phyloP scores from a whole-genome alignment of 2,329 filamentous ascomycete genomes.

The Mariannaea elegans region DNA sequence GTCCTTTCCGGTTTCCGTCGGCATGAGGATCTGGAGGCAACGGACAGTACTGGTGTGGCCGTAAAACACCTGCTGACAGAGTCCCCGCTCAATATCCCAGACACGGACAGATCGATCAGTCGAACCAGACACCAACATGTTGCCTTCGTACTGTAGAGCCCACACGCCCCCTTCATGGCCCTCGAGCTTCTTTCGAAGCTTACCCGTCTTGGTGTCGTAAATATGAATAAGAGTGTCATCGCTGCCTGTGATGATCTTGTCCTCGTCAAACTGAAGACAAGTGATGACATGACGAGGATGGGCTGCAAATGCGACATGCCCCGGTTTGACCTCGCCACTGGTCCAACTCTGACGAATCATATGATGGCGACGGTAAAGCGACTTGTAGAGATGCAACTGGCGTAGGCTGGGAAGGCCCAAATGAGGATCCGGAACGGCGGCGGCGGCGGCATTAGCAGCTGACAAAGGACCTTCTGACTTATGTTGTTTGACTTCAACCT shows the following conservation, averaged over 20 bases:
- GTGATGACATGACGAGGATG: conserved; percentile 97
- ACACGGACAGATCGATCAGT: conserved; percentile 98
- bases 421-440: conserved; percentile 82
- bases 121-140: conserved; percentile 92
- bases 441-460: conserved; percentile 83
- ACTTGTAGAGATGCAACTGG: conserved; percentile 93
- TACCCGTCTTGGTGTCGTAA: conserved; percentile 95
- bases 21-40: conserved; percentile 93
- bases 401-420: conserved; percentile 81
- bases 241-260: conserved; percentile 97
- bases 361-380: conserved; percentile 90
- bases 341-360: conserved; percentile 95
- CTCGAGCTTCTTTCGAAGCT: conserved; percentile 81
- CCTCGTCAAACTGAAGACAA: conserved; percentile 95
- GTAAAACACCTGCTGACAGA: conserved; percentile 95
- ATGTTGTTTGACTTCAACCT: conserved; percentile 55
- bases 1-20: conserved; percentile 77
- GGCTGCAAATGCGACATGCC: conserved; percentile 94
- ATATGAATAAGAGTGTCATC: conserved; percentile 98
- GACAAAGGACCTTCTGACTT: conserved; percentile 85
- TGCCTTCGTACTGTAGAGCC: conserved; percentile 96
- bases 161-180: conserved; percentile 98
- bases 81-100: conserved; percentile 95
- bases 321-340: conserved; percentile 81
- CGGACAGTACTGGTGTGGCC: conserved; percentile 97